These are phyloP conservation scores for Blepharisma undulans DNA, from an alignment of 169 alveolate genomes.

Conservation along the genomic window DNA sequence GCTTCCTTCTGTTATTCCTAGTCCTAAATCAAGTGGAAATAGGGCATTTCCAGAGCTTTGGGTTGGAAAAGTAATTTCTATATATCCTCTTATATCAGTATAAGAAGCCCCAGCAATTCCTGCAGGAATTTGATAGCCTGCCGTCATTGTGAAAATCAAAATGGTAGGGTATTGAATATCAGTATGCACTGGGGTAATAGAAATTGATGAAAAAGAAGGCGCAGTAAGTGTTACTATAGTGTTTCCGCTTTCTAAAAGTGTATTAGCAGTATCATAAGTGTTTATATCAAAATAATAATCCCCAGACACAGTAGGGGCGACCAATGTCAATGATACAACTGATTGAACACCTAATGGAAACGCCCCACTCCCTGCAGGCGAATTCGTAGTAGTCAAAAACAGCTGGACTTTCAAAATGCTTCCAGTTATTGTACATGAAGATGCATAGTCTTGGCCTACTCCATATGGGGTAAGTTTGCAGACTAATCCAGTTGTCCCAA, in stretches of 20 bases:
- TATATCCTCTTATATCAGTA: not conserved
- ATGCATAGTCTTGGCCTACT: conserved; percentile 12
- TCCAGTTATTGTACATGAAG: not conserved
- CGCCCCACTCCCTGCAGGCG: too few relatives aligned
- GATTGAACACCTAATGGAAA: too few relatives aligned
- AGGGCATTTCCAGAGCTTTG: not conserved
- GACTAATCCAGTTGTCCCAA: not conserved
- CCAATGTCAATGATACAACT: too few relatives aligned
- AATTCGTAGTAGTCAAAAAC: too few relatives aligned
- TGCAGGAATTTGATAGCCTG: not conserved
- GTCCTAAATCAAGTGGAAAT: not conserved
- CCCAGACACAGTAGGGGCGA: conserved; percentile 3
- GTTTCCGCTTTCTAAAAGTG: not conserved
- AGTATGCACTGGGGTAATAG: not conserved
- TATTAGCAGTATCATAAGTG: not conserved
- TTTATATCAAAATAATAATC: conserved; percentile 5
- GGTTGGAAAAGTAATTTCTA: conserved; percentile 4
- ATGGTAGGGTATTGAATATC: not conserved
- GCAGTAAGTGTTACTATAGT: not conserved
- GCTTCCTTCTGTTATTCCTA: not conserved
- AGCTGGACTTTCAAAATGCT: not conserved
- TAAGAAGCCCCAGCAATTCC: not conserved
- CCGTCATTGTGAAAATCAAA: not conserved
- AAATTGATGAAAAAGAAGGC: not conserved
- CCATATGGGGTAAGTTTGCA: not conserved